Conservation (phyloP, 2,329 filamentous ascomycete species). For the Cladosporium sp. region DNA sequence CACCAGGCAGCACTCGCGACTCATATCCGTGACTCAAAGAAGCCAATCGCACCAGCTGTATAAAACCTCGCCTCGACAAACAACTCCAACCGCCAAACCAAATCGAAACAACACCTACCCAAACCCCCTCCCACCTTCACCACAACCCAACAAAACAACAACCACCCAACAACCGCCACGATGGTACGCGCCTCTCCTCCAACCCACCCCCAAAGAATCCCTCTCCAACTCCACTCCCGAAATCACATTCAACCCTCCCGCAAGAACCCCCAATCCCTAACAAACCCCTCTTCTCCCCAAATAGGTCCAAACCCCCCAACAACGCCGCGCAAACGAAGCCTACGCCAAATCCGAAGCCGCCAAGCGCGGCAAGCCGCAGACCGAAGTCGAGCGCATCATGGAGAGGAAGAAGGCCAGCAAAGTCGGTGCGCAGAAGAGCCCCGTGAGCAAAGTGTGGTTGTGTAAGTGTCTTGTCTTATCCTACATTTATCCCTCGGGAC, state of each 20-base stretch:
- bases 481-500: not conserved
- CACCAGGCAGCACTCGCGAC: not conserved
- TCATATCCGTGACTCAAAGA: not conserved
- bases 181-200: not conserved
- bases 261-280: not conserved
- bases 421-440: slow-evolving; percentile 36
- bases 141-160: not conserved
- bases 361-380: slow-evolving; percentile 68
- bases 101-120: no score
- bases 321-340: slow-evolving; percentile 77
- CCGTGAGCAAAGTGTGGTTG: slow-evolving; percentile 59
- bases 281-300: not conserved
- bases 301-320: slow-evolving; percentile 80
- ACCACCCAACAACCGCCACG: not conserved
- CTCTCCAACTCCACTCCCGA: not conserved
- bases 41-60: not conserved
- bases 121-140: not conserved
- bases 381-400: slow-evolving; percentile 48
- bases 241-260: not conserved
- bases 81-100: not conserved
- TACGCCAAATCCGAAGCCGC: slow-evolving; percentile 72
- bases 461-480: slow-evolving; percentile 47
- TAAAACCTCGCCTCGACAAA: not conserved
- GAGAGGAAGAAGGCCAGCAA: slow-evolving; percentile 45
- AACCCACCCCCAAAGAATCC: not conserved